A percentile compares a stretch with the other conserved stretches of the same genome.
phyloP scores from a whole-genome alignment of 202 grass and related monocot genomes.

The Eragrostis tef region DNA sequence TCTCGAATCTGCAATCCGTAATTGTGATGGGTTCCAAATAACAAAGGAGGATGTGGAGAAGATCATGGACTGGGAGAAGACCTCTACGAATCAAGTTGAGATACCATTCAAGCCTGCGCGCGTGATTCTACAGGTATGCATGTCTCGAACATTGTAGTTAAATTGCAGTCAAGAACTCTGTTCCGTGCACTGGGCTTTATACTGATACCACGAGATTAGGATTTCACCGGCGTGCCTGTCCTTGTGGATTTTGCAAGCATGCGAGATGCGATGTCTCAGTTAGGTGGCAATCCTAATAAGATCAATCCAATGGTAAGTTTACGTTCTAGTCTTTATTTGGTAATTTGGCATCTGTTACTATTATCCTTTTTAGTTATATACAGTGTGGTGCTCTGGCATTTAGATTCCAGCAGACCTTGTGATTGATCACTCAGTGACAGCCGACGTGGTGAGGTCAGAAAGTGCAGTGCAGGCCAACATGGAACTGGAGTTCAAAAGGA shows the following conservation, averaged over 20 bases:
- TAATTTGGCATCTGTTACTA: too few relatives aligned
- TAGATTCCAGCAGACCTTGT: constrained; percentile 54
- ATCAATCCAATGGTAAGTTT: constrained; percentile 6
- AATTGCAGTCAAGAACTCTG: background rate
- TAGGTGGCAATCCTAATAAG: constrained; percentile 5
- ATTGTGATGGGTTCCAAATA: constrained; percentile 10
- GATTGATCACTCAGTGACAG: constrained; percentile 67
- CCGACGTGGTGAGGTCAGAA: constrained; percentile 55
- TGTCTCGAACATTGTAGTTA: background rate
- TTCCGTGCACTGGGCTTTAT: background rate
- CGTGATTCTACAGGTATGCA: constrained; percentile 6
- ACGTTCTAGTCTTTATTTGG: background rate
- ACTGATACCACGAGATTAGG: background rate
- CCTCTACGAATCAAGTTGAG: background rate
- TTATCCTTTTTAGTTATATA: background rate
- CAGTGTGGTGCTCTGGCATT: background rate
- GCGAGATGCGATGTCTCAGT: background rate
- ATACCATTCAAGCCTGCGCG: background rate
- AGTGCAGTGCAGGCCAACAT: constrained; percentile 55
- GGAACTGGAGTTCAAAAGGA: constrained; percentile 60
- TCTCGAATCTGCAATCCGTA: background rate
- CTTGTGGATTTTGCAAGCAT: constrained; percentile 22
- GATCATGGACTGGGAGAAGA: constrained; percentile 13
- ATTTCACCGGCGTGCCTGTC: constrained; percentile 12
- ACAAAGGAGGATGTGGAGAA: constrained; percentile 23